These are phyloP conservation scores for Agrostemma githago DNA, from an alignment of 148 eudicot species.

Conservation along the genomic window DNA sequence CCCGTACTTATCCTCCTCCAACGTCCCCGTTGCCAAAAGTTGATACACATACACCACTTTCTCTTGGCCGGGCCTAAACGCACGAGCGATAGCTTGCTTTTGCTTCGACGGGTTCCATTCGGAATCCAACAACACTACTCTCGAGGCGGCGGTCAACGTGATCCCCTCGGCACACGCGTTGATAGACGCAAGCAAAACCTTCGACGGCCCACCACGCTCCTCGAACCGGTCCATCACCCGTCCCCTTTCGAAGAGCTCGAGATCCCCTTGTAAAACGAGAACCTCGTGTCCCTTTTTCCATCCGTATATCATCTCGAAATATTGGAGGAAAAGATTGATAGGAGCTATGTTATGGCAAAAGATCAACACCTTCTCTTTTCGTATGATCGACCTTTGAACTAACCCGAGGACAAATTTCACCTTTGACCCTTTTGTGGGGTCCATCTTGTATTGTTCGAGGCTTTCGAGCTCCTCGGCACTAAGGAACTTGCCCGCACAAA, in stretches of 20 bases:
- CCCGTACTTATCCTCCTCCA: slow-evolving; percentile 83
- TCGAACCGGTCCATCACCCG: slow-evolving; percentile 88
- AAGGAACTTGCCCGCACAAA: slow-evolving; percentile 68
- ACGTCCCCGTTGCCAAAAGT: slow-evolving; percentile 64
- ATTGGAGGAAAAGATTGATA: slow-evolving; percentile 63
- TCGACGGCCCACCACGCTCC: slow-evolving; percentile 78
- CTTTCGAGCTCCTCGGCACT: slow-evolving; percentile 44
- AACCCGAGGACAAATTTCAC: slow-evolving; percentile 79
- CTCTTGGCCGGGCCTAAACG: slow-evolving; percentile 90
- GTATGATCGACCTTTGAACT: slow-evolving; percentile 63
- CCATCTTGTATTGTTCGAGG: slow-evolving; percentile 64
- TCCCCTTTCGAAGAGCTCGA: slow-evolving; percentile 90
- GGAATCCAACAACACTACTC: slow-evolving; percentile 86
- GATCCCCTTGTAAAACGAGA: slow-evolving; percentile 79
- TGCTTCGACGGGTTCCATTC: slow-evolving; percentile 98
- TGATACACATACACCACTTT: slow-evolving; percentile 92
- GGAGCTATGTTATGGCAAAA: slow-evolving; percentile 98
- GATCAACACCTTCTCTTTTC: slow-evolving; percentile 77
- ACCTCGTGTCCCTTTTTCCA: slow-evolving; percentile 89
- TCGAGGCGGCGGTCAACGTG: slow-evolving; percentile 92
- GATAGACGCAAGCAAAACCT: slow-evolving; percentile 85
- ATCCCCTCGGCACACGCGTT: slow-evolving; percentile 92
- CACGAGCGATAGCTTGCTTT: slow-evolving; percentile 94
- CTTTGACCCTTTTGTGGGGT: slow-evolving; percentile 80
- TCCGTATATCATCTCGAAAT: slow-evolving; percentile 59